phyloP scores from a whole-genome alignment of 73 alveolate species.

The Loxodes magnus region DNA sequence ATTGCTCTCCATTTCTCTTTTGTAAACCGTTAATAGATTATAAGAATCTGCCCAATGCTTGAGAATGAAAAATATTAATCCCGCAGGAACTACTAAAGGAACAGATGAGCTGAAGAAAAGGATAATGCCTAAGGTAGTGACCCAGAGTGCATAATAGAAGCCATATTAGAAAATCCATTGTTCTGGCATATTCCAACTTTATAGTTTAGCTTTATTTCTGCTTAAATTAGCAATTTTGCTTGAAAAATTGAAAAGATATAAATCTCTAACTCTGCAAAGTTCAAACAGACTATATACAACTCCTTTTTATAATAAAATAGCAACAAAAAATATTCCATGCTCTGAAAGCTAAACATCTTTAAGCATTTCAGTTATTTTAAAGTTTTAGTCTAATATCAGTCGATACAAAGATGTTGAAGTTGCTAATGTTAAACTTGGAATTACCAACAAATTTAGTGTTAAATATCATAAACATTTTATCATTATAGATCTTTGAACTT shows the following conservation, averaged over 20 bases:
- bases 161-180: constrained; percentile 72
- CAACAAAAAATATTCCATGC: constrained; percentile 69
- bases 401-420: constrained; percentile 46
- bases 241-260: constrained; percentile 56
- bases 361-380: constrained; percentile 50
- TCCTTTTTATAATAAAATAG: constrained; percentile 68
- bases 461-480: constrained; percentile 65
- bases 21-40: constrained; percentile 58
- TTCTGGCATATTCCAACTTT: constrained; percentile 73
- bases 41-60: constrained; percentile 80
- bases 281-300: constrained; percentile 59
- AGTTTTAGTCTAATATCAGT: constrained; percentile 40
- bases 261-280: constrained; percentile 67
- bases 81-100: constrained; percentile 82
- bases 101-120: constrained; percentile 69
- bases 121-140: constrained; percentile 73
- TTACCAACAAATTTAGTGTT: constrained; percentile 70
- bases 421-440: constrained; percentile 85
- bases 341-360: constrained; percentile 57
- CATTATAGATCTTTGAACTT: constrained; percentile 64
- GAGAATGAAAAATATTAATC: constrained; percentile 55
- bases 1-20: constrained; percentile 52
- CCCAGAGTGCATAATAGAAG: constrained; percentile 76
- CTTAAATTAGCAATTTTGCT: constrained; percentile 68
- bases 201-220: constrained; percentile 66